phyloP scores from a whole-genome alignment of 345 rosid genomes.

The Noccaea caerulescens region DNA sequence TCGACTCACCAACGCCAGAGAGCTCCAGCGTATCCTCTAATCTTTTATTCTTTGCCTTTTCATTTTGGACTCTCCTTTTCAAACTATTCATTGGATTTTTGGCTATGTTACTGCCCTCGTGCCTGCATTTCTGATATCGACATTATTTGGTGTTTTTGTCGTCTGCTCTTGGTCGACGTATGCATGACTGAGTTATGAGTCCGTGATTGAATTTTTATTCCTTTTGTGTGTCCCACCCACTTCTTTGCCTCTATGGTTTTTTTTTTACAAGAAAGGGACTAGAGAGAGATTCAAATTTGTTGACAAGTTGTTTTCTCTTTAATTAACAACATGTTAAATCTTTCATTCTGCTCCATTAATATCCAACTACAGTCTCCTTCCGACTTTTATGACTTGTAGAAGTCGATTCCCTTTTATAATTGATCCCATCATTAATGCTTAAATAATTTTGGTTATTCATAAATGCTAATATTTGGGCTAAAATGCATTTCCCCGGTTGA shows the following conservation, averaged over 20 bases:
- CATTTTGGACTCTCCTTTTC: not conserved
- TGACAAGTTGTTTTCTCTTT: constrained; percentile 42
- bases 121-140: constrained; percentile 10
- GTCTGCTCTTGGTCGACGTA: constrained; percentile 4
- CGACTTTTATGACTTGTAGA: constrained; percentile 19
- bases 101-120: constrained; percentile 5
- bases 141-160: not conserved
- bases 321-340: constrained; percentile 34
- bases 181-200: constrained; percentile 29
- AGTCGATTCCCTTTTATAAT: not conserved
- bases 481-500: constrained; percentile 25
- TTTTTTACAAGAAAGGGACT: constrained; percentile 34
- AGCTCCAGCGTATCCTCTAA: constrained; percentile 95
- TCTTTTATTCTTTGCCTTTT: not conserved
- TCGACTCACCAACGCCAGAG: constrained; percentile 49
- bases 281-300: constrained; percentile 21
- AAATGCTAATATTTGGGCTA: constrained; percentile 30
- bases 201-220: constrained; percentile 41
- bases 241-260: not conserved
- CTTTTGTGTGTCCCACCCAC: constrained; percentile 33
- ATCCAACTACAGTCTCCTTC: constrained; percentile 30
- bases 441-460: constrained; percentile 12
- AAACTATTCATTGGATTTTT: not conserved
- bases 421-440: constrained; percentile 19
- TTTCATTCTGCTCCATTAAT: constrained; percentile 37